Conservation (phyloP, 768 basidiomycete genomes). For the Psilocybe cyanescens region DNA sequence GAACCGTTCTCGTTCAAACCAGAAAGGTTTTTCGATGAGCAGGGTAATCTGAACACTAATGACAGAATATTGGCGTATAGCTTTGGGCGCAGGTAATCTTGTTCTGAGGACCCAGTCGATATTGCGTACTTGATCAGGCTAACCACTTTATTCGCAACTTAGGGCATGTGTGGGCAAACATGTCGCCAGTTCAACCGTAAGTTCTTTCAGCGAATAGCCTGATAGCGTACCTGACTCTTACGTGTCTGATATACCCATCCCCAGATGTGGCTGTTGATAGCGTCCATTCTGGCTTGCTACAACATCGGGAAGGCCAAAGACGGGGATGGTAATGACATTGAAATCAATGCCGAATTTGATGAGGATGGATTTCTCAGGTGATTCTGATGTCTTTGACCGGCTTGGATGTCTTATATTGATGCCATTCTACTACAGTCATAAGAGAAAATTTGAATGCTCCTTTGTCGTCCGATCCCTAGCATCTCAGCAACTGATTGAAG, state of each 20-base stretch:
- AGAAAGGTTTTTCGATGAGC: slow-evolving; percentile 18
- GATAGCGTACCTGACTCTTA: not conserved
- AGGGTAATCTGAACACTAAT: slow-evolving; percentile 7
- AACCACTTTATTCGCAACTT: not conserved
- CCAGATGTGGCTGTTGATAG: slow-evolving; percentile 26
- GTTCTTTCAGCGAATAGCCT: not conserved
- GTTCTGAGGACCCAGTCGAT: not conserved
- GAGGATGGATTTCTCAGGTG: not conserved
- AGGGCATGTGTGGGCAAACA: slow-evolving; percentile 21
- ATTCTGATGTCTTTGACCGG: not conserved
- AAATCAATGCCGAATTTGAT: slow-evolving; percentile 8
- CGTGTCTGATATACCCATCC: not conserved
- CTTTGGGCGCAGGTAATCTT: slow-evolving; percentile 11
- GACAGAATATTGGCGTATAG: slow-evolving; percentile 8
- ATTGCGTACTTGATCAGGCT: not conserved
- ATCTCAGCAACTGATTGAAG: not conserved
- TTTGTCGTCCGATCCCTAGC: not conserved
- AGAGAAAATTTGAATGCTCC: not conserved
- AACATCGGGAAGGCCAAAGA: slow-evolving; percentile 29
- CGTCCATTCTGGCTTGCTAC: slow-evolving; percentile 33
- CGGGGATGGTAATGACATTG: slow-evolving; percentile 23
- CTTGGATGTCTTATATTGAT: too few relatives aligned
- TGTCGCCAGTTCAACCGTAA: slow-evolving; percentile 13
- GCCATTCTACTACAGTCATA: not conserved
- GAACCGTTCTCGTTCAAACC: slow-evolving; percentile 25